phyloP scores from a whole-genome alignment of 345 rosid genomes.

The Camelina hispida region DNA sequence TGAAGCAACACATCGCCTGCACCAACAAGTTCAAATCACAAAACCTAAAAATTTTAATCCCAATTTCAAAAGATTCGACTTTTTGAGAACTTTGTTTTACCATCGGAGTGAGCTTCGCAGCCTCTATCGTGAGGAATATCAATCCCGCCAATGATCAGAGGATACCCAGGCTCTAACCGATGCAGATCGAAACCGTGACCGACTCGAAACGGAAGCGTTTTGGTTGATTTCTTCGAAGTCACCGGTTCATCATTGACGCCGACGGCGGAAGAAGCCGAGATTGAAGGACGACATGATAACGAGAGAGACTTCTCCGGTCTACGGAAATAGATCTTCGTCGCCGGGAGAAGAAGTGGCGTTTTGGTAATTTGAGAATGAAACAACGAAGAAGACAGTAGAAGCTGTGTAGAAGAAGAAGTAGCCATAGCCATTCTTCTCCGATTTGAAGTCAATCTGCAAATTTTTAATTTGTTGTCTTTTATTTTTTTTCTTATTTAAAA shows the following conservation, averaged over 20 bases:
- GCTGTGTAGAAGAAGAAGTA: constrained; percentile 44
- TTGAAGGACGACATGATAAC: constrained; percentile 32
- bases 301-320: constrained; percentile 33
- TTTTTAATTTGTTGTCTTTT: background rate
- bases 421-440: constrained; percentile 54
- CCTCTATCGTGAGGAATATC: constrained; percentile 93
- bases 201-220: constrained; percentile 77
- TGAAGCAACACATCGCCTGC: constrained; percentile 98
- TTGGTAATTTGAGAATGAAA: constrained; percentile 35
- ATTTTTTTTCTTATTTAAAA: background rate
- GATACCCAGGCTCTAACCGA: constrained; percentile 88
- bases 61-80: too few relatives aligned
- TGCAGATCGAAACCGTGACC: constrained; percentile 99
- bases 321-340: constrained; percentile 13
- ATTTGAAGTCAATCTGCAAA: constrained; percentile 21
- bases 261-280: constrained; percentile 52
- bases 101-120: constrained; percentile 99
- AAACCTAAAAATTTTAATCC: background rate
- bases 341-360: constrained; percentile 28
- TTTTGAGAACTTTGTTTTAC: too few relatives aligned
- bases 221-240: constrained; percentile 49
- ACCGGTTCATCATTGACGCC: constrained; percentile 55
- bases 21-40: constrained; percentile 24
- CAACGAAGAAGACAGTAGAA: constrained; percentile 9
- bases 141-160: constrained; percentile 93